phyloP scores from a whole-genome alignment of 2,329 filamentous ascomycete species.

The Pyricularia sp. region DNA sequence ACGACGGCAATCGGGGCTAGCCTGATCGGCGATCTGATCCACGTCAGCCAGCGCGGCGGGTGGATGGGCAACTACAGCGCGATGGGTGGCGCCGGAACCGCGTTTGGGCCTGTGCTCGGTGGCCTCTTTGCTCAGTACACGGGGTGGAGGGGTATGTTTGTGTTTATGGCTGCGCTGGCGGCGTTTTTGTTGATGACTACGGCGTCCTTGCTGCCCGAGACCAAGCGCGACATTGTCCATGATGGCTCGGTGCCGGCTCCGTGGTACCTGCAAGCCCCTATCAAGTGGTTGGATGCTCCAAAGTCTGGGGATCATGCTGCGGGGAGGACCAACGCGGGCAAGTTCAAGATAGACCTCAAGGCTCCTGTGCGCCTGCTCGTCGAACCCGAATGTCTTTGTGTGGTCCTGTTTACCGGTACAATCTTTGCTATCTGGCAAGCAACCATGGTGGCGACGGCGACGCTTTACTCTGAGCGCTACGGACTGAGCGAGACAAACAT shows the following conservation, averaged over 20 bases:
- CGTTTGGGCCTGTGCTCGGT: constrained; percentile 34
- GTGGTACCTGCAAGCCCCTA: background rate
- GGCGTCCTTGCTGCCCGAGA: constrained; percentile 42
- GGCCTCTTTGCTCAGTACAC: background rate
- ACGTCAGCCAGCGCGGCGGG: constrained; percentile 45
- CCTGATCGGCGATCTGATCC: constrained; percentile 38
- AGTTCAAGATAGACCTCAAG: background rate
- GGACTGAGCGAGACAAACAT: background rate
- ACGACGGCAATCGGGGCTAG: background rate
- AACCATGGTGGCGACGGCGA: background rate
- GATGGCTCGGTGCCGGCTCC: constrained; percentile 18
- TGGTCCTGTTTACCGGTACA: background rate
- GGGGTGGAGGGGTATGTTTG: constrained; percentile 45
- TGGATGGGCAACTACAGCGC: constrained; percentile 39
- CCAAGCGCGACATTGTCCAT: constrained; percentile 37
- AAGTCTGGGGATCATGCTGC: background rate
- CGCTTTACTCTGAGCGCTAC: background rate
- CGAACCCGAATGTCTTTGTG: background rate
- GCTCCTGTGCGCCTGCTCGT: background rate
- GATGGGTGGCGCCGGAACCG: constrained; percentile 30
- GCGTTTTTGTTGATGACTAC: constrained; percentile 25
- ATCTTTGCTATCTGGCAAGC: background rate
- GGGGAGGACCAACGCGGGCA: background rate
- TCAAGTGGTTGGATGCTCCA: background rate
- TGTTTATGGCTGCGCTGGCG: constrained; percentile 38